Evolutionary conservation across 495 filamentous ascomycete species (phyloP).

Genomic region (Pyronema omphalodes): DNA sequence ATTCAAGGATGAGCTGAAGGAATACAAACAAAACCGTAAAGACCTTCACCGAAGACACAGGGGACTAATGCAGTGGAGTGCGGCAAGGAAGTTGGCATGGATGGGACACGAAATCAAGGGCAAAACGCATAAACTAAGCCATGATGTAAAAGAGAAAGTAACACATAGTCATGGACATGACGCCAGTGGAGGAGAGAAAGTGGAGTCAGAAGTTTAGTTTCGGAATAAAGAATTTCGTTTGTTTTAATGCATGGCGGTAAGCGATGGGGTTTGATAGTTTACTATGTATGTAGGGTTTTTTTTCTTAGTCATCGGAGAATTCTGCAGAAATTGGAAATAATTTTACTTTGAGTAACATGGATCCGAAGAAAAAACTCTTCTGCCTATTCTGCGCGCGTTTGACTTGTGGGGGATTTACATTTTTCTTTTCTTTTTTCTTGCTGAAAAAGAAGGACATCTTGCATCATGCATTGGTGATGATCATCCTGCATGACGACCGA

Average conservation of each 20-base stretch:
- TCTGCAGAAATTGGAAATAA: neutral
- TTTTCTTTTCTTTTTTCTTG: neutral
- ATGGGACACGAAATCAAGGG: conserved; percentile 47
- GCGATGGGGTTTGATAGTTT: neutral
- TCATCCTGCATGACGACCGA: neutral
- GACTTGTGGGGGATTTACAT: neutral
- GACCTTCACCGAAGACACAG: conserved; percentile 48
- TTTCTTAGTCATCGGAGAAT: neutral
- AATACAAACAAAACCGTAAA: conserved; percentile 38
- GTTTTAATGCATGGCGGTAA: neutral
- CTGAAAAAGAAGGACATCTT: neutral
- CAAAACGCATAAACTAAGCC: conserved; percentile 11
- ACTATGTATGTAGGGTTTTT: too few species aligned
- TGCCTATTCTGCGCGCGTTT: neutral
- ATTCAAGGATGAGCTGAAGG: conserved; percentile 27
- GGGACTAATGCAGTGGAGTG: conserved; percentile 56
- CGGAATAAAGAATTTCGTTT: neutral
- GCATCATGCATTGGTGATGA: neutral
- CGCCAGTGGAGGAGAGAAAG: neutral
- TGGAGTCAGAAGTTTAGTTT: conserved; percentile 2
- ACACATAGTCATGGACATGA: neutral
- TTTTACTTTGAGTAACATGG: neutral
- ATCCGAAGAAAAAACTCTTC: neutral
- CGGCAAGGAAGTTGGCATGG: conserved; percentile 46
- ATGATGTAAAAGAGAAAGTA: neutral